phyloP scores from a whole-genome alignment of 2,329 filamentous ascomycete genomes.

The Trichophyton equinum region DNA sequence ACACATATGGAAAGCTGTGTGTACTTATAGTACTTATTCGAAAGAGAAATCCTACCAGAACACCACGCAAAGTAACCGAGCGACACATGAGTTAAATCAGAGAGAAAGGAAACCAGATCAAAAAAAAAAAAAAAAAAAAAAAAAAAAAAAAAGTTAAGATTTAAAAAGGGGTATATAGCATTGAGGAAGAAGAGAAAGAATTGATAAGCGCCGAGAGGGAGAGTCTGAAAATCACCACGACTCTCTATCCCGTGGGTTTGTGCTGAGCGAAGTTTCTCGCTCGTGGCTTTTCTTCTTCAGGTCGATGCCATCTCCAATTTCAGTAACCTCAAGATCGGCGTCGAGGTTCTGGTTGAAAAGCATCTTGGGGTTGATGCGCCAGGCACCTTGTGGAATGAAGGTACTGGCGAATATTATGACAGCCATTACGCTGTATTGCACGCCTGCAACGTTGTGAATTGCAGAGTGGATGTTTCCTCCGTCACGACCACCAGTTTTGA shows the following conservation, averaged over 20 bases:
- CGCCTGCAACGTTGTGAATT: constrained; percentile 34
- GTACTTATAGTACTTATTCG: neutral
- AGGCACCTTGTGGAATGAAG: constrained; percentile 36
- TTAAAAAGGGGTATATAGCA: neutral
- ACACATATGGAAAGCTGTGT: neutral
- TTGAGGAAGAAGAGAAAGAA: neutral
- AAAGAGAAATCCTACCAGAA: neutral
- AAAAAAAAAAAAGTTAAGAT: neutral
- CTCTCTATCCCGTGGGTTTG: neutral
- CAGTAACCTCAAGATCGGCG: constrained; percentile 11
- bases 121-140: neutral
- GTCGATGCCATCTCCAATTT: constrained; percentile 9
- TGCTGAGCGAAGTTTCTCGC: constrained; percentile 5
- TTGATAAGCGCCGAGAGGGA: neutral
- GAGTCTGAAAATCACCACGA: constrained; percentile 6
- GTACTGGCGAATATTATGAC: constrained; percentile 34
- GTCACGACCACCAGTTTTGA: constrained; percentile 17
- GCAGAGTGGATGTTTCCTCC: constrained; percentile 30
- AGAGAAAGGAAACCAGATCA: neutral
- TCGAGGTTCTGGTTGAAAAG: constrained; percentile 15
- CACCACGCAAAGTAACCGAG: neutral
- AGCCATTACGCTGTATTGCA: constrained; percentile 37
- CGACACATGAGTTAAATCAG: neutral
- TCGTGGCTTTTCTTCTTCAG: constrained; percentile 8
- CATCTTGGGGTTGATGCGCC: constrained; percentile 30